Evolutionary conservation across 441 rosid genomes (phyloP).

Genomic region (Aleurites moluccanus): DNA sequence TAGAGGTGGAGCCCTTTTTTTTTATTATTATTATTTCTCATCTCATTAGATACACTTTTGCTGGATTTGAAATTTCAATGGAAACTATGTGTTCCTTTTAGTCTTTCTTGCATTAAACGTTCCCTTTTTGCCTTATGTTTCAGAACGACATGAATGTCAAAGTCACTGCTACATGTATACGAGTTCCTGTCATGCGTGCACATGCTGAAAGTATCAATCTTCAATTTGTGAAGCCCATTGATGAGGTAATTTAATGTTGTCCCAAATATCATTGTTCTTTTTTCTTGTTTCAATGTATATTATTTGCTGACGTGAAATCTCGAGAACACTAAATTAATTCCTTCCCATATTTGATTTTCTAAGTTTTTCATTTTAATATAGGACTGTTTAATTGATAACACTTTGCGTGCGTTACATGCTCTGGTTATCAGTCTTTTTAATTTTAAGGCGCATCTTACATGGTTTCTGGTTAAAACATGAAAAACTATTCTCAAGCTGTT

Average conservation of each 20-base stretch:
- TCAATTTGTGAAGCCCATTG: conserved; percentile 87
- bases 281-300: neutral
- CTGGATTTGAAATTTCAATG: neutral
- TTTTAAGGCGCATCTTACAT: neutral
- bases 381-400: neutral
- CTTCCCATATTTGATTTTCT: neutral
- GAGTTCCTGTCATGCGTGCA: conserved; percentile 98
- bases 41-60: neutral
- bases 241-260: conserved; percentile 59
- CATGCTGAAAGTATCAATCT: conserved; percentile 98
- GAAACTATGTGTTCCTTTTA: neutral
- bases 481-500: neutral
- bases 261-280: conserved; percentile 6
- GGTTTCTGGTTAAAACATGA: neutral
- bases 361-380: neutral
- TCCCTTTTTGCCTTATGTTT: neutral
- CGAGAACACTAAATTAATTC: neutral
- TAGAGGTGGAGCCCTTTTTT: neutral
- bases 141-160: conserved; percentile 76
- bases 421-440: neutral
- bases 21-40: neutral
- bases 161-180: conserved; percentile 93
- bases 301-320: neutral
- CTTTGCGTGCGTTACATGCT: neutral
- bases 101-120: neutral